Conservation (phyloP, 345 rosid species). For the Gossypium arboreum region DNA sequence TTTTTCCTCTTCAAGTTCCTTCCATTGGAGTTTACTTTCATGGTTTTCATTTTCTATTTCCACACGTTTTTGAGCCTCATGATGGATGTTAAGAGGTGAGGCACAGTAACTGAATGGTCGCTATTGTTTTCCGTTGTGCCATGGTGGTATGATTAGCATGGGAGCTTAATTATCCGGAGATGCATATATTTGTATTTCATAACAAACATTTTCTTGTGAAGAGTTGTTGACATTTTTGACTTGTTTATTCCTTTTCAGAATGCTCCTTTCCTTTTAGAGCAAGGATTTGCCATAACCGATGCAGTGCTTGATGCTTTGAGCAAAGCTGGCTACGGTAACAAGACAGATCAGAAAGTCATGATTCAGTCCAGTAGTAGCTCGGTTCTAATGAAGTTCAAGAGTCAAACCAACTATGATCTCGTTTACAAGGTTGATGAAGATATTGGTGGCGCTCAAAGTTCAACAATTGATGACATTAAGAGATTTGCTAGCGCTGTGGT, state of each 20-base stretch:
- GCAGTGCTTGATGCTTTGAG: constrained; percentile 53
- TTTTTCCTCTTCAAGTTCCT: constrained; percentile 5
- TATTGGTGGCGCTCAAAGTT: constrained; percentile 45
- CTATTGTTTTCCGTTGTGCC: neutral
- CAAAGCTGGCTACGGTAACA: constrained; percentile 54
- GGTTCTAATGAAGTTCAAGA: constrained; percentile 59
- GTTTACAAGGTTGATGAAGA: constrained; percentile 64
- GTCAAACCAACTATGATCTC: constrained; percentile 40
- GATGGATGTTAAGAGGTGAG: neutral
- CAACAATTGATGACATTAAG: constrained; percentile 53
- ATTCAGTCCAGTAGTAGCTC: constrained; percentile 79
- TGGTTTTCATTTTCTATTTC: neutral
- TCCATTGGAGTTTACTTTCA: neutral
- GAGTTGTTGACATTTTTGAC: neutral
- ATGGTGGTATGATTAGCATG: neutral
- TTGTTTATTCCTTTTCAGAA: constrained; percentile 45
- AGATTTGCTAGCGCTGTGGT: constrained; percentile 65
- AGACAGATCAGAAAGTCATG: constrained; percentile 53
- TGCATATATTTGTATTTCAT: neutral
- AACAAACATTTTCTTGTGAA: neutral
- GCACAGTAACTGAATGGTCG: neutral
- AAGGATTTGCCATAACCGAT: constrained; percentile 45
- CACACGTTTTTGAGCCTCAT: neutral
- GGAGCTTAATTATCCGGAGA: neutral
- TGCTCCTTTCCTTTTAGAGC: constrained; percentile 61